These are phyloP conservation scores for Picea glauca DNA, from an alignment of 75 land plant genomes.

Conservation along the genomic window DNA sequence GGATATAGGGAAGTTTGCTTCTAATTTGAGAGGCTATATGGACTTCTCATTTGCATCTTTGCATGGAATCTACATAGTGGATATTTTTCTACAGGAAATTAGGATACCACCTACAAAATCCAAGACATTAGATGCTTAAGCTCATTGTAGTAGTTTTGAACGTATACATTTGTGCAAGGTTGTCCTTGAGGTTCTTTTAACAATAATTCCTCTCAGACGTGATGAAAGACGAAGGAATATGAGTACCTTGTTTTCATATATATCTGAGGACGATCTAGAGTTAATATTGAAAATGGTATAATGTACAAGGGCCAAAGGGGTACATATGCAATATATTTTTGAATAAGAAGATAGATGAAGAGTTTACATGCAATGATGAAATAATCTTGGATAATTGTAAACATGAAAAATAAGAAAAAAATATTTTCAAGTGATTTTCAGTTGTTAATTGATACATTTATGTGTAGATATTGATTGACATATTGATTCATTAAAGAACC, in stretches of 20 bases:
- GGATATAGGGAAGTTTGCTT: conserved; percentile 79
- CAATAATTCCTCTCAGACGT: too few species aligned
- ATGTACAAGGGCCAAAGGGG: too few species aligned
- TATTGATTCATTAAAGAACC: too few species aligned
- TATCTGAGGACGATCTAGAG: too few species aligned
- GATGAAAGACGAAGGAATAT: too few species aligned
- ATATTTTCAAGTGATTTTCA: too few species aligned
- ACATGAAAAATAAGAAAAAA: background rate
- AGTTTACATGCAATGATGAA: background rate
- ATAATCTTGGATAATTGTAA: background rate
- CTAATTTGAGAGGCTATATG: conserved; percentile 51
- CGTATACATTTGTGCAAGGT: conserved; percentile 67
- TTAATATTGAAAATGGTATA: too few species aligned
- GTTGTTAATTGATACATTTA: too few species aligned
- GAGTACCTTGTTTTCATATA: too few species aligned
- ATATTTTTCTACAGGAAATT: conserved; percentile 78
- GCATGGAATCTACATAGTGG: conserved; percentile 51
- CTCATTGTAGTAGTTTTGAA: conserved; percentile 42
- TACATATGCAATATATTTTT: too few species aligned
- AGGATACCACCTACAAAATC: conserved; percentile 76
- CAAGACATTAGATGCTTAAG: conserved; percentile 67
- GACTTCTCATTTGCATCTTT: conserved; percentile 68
- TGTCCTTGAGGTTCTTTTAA: conserved; percentile 58
- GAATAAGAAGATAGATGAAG: background rate
- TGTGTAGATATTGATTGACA: too few species aligned